Conservation (phyloP, 768 basidiomycete genomes). For the Termitomyces sp. region DNA sequence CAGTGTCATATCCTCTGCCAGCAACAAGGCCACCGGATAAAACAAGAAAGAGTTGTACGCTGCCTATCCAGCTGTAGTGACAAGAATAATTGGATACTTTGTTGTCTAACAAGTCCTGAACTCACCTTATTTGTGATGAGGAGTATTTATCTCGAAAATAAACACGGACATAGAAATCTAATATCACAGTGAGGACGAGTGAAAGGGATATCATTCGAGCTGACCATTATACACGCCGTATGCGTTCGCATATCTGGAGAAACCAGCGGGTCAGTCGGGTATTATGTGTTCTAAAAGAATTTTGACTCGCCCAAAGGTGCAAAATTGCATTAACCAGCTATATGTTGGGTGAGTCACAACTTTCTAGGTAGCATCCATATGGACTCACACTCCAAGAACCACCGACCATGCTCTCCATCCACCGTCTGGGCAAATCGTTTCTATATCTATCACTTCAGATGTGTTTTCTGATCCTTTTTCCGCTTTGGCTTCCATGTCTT, state of each 20-base stretch:
- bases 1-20: slow-evolving; percentile 47
- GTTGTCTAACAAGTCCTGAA: background rate
- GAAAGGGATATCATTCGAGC: background rate
- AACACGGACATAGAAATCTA: slow-evolving; percentile 36
- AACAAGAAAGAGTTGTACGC: slow-evolving; percentile 42
- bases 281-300: background rate
- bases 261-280: background rate
- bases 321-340: slow-evolving; percentile 5
- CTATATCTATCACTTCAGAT: background rate
- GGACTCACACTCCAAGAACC: slow-evolving; percentile 36
- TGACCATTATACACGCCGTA: slow-evolving; percentile 7
- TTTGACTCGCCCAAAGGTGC: slow-evolving; percentile 1
- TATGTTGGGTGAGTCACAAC: background rate
- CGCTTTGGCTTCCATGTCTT: background rate
- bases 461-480: background rate
- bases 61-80: slow-evolving; percentile 35
- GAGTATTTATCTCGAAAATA: slow-evolving; percentile 25
- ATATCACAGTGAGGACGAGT: background rate
- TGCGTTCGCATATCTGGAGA: background rate
- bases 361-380: background rate
- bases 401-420: slow-evolving; percentile 38
- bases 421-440: slow-evolving; percentile 30
- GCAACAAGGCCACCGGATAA: slow-evolving; percentile 38
- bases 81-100: background rate
- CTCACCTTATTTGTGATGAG: slow-evolving; percentile 21